These are phyloP conservation scores for Daedaleopsis nitida DNA, from an alignment of 768 basidiomycete genomes.

Conservation along the genomic window DNA sequence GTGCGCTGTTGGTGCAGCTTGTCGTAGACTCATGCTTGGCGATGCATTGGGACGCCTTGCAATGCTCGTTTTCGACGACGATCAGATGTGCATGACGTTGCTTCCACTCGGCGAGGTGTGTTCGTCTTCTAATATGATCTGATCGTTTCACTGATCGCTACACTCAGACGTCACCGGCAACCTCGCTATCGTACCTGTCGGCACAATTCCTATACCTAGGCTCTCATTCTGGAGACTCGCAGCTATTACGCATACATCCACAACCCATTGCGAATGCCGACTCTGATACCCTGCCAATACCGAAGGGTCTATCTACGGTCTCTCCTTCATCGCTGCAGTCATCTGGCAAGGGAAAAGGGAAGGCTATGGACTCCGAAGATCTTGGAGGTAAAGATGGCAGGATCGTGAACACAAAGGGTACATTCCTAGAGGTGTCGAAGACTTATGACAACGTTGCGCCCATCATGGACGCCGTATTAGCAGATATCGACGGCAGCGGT, in stretches of 20 bases:
- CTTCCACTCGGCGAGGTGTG: conserved; percentile 74
- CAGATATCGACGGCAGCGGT: conserved; percentile 69
- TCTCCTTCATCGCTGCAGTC: conserved; percentile 36
- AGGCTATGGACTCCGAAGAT: conserved; percentile 27
- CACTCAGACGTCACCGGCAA: conserved; percentile 68
- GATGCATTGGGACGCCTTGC: conserved; percentile 74
- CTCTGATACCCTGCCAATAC: conserved; percentile 52
- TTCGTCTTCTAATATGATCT: neutral
- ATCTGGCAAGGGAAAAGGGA: conserved; percentile 39
- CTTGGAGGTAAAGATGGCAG: conserved; percentile 41
- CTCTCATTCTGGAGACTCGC: conserved; percentile 82
- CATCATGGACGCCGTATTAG: conserved; percentile 77
- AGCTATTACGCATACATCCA: conserved; percentile 62
- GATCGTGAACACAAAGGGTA: conserved; percentile 55
- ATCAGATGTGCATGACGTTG: conserved; percentile 50
- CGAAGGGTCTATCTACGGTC: conserved; percentile 47
- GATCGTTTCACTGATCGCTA: conserved; percentile 6
- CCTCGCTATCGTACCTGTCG: conserved; percentile 69
- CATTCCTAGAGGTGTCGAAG: conserved; percentile 62
- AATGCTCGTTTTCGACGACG: conserved; percentile 56
- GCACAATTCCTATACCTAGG: conserved; percentile 75
- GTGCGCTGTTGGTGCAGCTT: conserved; percentile 49
- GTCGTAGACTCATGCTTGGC: conserved; percentile 58
- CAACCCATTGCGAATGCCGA: conserved; percentile 44
- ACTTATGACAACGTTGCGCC: conserved; percentile 80